Evolutionary conservation across 1,284 basidiomycete genomes (phyloP), one percentile per base, ranked within the genome.

Genomic region (Boletus holoroseus): DNA sequence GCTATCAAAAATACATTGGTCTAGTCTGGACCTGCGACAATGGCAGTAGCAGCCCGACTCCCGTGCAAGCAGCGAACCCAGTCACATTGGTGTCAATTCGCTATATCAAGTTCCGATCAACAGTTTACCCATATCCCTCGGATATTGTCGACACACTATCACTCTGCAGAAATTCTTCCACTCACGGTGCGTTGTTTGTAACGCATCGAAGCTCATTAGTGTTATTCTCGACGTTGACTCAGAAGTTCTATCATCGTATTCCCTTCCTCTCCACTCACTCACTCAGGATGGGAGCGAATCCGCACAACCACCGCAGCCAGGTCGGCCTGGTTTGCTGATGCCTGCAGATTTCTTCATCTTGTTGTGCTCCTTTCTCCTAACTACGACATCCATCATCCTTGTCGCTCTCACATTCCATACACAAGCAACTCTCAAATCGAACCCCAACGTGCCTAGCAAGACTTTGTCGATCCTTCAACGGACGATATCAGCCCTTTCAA

Each of bases 321-420:
- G 18, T 28, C 54, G 24, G 15, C 38, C 9, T 42, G 44, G 34
- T 11, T 35, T 20, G 34, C n/a, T 16, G 42, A 44, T 22, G 38
- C 3, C 27, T 38, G 32, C 48, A 27, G 44, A 51, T n/a, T 0
- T 34, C 26, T 32, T 55, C 38, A 13, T 55, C 11, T 11, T 42
- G 5, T 9, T 35, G 15, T 45, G 16, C 30, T 55, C 35, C 5
- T 42, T 43, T 4, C 11, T 56, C 24, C 35, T 52, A 15, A 39
- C 31, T 7, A 26, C 28, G 31, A 8, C 49, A n/a, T 55, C 41
- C 30, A 47, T 56, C 27, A n/a, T 36, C 20, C 20, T 51, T 12
- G 30, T 39, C 18, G n/a, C n/a, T 22, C 18, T 46, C 11, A 13
- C 51, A 24, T 56, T 53, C 26, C 6, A 37, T 11, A n/a, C 16